Evolutionary conservation across 2,329 filamentous ascomycete species (phyloP).

Genomic region (Aspergillus nomiae): DNA sequence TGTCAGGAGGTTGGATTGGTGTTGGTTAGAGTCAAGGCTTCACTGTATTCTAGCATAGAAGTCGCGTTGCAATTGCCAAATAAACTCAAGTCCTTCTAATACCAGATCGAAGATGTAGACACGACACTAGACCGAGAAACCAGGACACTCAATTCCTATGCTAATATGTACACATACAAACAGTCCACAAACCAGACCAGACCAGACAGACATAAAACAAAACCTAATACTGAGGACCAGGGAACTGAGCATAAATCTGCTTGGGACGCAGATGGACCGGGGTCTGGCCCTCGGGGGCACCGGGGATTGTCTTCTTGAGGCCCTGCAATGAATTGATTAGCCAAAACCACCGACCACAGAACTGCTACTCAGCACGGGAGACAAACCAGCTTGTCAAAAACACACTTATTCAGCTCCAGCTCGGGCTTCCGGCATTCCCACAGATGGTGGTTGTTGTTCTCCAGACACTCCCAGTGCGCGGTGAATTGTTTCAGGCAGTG

Average conservation of each 20-base stretch:
- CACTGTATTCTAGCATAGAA: constrained; percentile 19
- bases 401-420: constrained; percentile 90
- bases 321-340: constrained; percentile 54
- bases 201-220: constrained; percentile 23
- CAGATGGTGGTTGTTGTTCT: constrained; percentile 96
- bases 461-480: constrained; percentile 91
- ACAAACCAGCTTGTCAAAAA: constrained; percentile 91
- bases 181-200: constrained; percentile 19
- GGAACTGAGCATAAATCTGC: constrained; percentile 47
- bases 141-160: constrained; percentile 39
- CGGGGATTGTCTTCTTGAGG: constrained; percentile 78
- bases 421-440: constrained; percentile 92
- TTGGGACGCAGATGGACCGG: constrained; percentile 72
- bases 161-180: constrained; percentile 43
- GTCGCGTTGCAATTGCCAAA: not conserved
- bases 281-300: constrained; percentile 67
- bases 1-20: not conserved
- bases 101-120: constrained; percentile 1
- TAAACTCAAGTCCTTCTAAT: not conserved
- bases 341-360: not conserved
- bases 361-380: not conserved
- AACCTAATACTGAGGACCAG: constrained; percentile 40
- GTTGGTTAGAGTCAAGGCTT: constrained; percentile 12
- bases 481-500: constrained; percentile 90
- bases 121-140: constrained; percentile 21